Conservation (phyloP, 169 alveolate species). For the Cryptosporidium muris region DNA sequence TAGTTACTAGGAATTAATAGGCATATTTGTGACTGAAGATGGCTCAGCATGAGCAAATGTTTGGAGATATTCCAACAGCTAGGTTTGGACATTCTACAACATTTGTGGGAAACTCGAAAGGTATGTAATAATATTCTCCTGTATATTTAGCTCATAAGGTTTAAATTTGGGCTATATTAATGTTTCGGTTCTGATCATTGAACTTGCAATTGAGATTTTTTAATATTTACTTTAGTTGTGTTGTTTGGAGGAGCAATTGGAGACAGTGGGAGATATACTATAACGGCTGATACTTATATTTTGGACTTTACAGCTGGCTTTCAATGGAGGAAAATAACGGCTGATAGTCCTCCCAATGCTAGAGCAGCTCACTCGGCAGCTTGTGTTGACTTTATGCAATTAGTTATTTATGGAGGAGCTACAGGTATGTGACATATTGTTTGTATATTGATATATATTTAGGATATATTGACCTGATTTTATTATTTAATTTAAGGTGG, state of each 20-base stretch:
- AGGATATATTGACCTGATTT: neutral
- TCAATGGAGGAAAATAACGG: constrained; percentile 87
- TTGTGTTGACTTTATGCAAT: constrained; percentile 93
- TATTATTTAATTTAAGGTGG: constrained; percentile 77
- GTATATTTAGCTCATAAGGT: neutral
- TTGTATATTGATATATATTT: neutral
- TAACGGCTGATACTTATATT: constrained; percentile 95
- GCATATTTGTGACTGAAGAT: neutral
- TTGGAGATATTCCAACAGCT: constrained; percentile 94
- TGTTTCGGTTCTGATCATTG: neutral
- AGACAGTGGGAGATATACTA: constrained; percentile 95
- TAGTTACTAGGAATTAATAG: no score
- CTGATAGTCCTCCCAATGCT: constrained; percentile 93
- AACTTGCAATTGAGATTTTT: neutral
- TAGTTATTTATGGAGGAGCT: constrained; percentile 98
- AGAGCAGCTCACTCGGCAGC: constrained; percentile 99
- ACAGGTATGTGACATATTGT: constrained; percentile 86
- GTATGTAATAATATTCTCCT: constrained; percentile 5
- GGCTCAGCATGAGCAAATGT: constrained; percentile 71
- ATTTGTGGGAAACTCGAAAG: constrained; percentile 86
- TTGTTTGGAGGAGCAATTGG: constrained; percentile 96
- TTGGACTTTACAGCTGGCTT: constrained; percentile 85
- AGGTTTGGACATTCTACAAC: constrained; percentile 98
- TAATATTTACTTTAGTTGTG: constrained; percentile 74
- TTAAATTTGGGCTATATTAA: no score